Conservation (phyloP, 768 basidiomycete genomes). For the Lactarius deliciosus region DNA sequence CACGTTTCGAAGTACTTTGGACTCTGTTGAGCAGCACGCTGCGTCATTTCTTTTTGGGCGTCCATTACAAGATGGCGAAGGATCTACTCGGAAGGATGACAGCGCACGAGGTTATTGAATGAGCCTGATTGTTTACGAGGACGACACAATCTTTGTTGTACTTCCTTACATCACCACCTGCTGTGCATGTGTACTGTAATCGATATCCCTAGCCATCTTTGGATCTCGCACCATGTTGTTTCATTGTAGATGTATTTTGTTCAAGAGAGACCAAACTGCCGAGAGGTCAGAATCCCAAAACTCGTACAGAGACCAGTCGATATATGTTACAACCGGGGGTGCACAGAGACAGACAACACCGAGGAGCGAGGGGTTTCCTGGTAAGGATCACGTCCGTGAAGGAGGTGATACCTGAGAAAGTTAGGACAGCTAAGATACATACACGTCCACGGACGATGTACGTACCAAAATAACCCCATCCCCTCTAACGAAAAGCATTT, state of each 20-base stretch:
- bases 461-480: slow-evolving; percentile 92
- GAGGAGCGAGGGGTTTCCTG: not conserved
- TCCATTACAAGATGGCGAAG: slow-evolving; percentile 32
- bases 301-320: not conserved
- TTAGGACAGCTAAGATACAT: slow-evolving; percentile 22
- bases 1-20: slow-evolving; percentile 64
- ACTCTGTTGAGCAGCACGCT: slow-evolving; percentile 69
- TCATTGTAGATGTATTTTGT: not conserved
- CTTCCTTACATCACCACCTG: slow-evolving; percentile 11
- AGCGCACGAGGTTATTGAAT: slow-evolving; percentile 24
- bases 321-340: not conserved
- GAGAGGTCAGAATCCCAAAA: not conserved
- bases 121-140: not conserved
- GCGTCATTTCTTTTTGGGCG: slow-evolving; percentile 67
- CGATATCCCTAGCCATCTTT: slow-evolving; percentile 19
- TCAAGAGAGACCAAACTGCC: not conserved
- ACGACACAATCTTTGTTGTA: slow-evolving; percentile 21
- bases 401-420: slow-evolving; percentile 71
- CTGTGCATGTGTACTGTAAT: slow-evolving; percentile 17
- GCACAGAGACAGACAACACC: not conserved
- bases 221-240: not conserved
- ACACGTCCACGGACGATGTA: slow-evolving; percentile 1
- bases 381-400: slow-evolving; percentile 56
- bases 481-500: slow-evolving; percentile 97
- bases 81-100: slow-evolving; percentile 21